Percentiles rank a stretch among this genome's conserved stretches.
Conservation (phyloP, 331 rosid species). For the Malus hybrid region DNA sequence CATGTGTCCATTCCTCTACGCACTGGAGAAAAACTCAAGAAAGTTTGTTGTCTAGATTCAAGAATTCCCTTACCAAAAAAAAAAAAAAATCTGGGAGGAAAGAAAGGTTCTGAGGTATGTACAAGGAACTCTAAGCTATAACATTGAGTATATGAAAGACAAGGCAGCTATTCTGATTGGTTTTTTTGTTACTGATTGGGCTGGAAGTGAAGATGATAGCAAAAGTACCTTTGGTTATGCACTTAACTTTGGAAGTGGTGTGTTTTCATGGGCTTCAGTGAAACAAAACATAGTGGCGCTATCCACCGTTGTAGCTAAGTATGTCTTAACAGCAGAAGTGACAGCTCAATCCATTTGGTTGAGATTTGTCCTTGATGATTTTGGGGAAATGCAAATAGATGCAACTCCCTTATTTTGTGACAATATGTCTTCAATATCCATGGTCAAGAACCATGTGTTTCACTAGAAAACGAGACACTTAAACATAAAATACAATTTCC, state of each 20-base stretch:
- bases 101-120: background rate
- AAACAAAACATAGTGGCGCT: too few relatives aligned
- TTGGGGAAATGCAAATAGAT: background rate
- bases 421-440: too few relatives aligned
- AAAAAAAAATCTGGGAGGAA: background rate
- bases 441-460: too few relatives aligned
- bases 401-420: background rate
- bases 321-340: too few relatives aligned
- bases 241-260: background rate
- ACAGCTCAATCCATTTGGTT: background rate
- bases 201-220: background rate
- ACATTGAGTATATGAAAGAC: background rate
- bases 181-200: too few relatives aligned
- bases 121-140: background rate
- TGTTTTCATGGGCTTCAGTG: too few relatives aligned
- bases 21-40: background rate
- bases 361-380: background rate
- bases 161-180: background rate
- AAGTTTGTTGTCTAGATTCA: background rate
- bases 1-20: background rate
- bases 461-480: background rate
- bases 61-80: background rate
- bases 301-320: too few relatives aligned
- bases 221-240: background rate
- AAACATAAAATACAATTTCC: background rate